Evolutionary conservation across 192 early-diverging fungal species (phyloP).

Genomic region (Podila horticola): DNA sequence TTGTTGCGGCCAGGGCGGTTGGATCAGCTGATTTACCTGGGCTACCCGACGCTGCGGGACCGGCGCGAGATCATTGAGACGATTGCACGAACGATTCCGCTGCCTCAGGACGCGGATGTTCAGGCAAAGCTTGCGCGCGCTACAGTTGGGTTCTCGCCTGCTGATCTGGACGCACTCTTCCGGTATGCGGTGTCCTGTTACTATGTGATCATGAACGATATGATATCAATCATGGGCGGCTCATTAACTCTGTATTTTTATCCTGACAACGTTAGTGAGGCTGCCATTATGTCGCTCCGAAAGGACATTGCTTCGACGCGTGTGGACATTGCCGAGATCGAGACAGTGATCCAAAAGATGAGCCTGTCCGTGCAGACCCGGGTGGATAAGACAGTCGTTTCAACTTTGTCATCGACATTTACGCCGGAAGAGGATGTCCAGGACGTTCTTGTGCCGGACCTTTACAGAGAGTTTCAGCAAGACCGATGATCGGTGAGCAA

Average conservation of each 20-base stretch:
- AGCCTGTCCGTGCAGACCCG: constrained; percentile 16
- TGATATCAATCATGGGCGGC: background rate
- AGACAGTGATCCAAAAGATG: constrained; percentile 23
- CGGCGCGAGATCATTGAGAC: constrained; percentile 76
- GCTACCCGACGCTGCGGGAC: constrained; percentile 65
- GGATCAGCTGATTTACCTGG: constrained; percentile 84
- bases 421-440: background rate
- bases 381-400: background rate
- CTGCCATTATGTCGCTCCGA: constrained; percentile 37
- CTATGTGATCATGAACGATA: background rate
- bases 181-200: constrained; percentile 29
- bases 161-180: constrained; percentile 77
- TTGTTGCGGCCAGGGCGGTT: constrained; percentile 84
- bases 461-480: constrained; percentile 34
- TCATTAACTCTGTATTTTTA: background rate
- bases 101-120: constrained; percentile 63
- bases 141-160: constrained; percentile 80
- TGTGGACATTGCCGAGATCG: constrained; percentile 27
- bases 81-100: constrained; percentile 67
- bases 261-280: constrained; percentile 20
- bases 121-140: constrained; percentile 53
- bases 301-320: constrained; percentile 14
- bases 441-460: constrained; percentile 17
- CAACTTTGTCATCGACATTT: background rate
- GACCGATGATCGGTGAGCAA: constrained; percentile 7